phyloP scores from a whole-genome alignment of 106 monocot species.

The Apostasia ramifera region DNA sequence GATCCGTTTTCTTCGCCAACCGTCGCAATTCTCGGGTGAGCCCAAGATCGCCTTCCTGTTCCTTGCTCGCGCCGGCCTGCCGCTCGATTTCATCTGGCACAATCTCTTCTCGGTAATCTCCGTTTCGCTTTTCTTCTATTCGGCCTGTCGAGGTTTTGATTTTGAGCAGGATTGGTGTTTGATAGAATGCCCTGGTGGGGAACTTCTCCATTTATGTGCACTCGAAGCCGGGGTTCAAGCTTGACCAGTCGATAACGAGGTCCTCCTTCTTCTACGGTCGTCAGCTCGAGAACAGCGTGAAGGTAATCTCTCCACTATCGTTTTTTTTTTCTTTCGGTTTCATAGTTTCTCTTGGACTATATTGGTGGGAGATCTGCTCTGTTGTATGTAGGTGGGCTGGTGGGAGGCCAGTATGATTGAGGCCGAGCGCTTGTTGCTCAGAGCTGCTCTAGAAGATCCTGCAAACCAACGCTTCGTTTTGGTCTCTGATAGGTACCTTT shows the following conservation, averaged over 20 bases:
- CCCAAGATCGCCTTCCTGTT: slow-evolving; percentile 92
- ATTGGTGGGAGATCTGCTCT: not conserved
- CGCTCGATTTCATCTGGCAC: slow-evolving; percentile 94
- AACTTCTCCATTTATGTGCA: slow-evolving; percentile 81
- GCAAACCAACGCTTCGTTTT: slow-evolving; percentile 86
- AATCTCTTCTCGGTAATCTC: slow-evolving; percentile 57
- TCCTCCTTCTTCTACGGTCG: slow-evolving; percentile 64
- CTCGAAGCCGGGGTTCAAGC: slow-evolving; percentile 65
- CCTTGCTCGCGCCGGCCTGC: slow-evolving; percentile 52
- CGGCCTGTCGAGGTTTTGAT: not conserved
- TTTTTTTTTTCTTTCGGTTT: slow-evolving; percentile 2
- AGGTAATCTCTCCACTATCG: slow-evolving; percentile 26
- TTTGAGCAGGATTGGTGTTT: slow-evolving; percentile 11
- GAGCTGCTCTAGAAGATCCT: slow-evolving; percentile 62
- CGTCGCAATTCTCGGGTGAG: slow-evolving; percentile 15
- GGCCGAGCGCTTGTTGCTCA: slow-evolving; percentile 67
- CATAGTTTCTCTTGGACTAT: not conserved
- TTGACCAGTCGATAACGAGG: slow-evolving; percentile 56
- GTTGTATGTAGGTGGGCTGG: slow-evolving; percentile 69
- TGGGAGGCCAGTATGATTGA: slow-evolving; percentile 92
- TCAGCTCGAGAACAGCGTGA: slow-evolving; percentile 53
- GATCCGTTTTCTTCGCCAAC: slow-evolving; percentile 2
- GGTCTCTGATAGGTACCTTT: slow-evolving; percentile 77
- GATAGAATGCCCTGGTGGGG: slow-evolving; percentile 50
- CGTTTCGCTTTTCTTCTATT: not conserved